phyloP scores from a whole-genome alignment of 345 rosid species.

The Camelina laxa region DNA sequence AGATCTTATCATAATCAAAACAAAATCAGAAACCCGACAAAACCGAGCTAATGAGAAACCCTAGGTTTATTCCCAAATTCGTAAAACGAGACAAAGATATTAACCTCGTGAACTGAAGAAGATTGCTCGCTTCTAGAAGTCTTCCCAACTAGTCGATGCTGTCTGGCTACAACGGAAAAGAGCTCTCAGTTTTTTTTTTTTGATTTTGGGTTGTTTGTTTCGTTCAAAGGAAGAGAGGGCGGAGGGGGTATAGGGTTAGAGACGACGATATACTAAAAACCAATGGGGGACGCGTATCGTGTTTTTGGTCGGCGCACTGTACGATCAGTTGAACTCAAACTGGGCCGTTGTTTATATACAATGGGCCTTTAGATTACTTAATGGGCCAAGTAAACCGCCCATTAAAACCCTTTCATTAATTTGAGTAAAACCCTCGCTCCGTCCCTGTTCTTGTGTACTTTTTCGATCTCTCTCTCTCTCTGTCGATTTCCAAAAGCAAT shows the following conservation, averaged over 20 bases:
- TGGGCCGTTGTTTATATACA: slow-evolving; percentile 12
- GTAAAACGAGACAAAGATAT: slow-evolving; percentile 2
- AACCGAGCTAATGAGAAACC: slow-evolving; percentile 20
- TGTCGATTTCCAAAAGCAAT: slow-evolving; percentile 27
- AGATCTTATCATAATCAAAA: slow-evolving; percentile 10
- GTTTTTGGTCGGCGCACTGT: slow-evolving; percentile 19
- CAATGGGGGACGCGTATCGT: slow-evolving; percentile 19
- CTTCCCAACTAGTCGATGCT: slow-evolving; percentile 7
- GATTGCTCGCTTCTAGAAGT: slow-evolving; percentile 5
- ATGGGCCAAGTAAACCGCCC: not conserved
- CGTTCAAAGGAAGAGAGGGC: not conserved
- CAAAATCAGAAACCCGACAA: not conserved
- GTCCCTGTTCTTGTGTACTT: not conserved
- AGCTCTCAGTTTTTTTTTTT: slow-evolving; percentile 30
- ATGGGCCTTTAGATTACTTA: slow-evolving; percentile 3
- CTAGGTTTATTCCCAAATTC: slow-evolving; percentile 28
- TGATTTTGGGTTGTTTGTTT: slow-evolving; percentile 13
- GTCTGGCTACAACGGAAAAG: slow-evolving; percentile 28
- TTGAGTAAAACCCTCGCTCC: slow-evolving; percentile 4
- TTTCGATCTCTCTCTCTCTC: not conserved
- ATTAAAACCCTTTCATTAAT: not conserved
- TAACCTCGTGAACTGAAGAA: slow-evolving; percentile 36
- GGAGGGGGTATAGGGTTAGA: slow-evolving; percentile 37
- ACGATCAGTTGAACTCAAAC: not conserved
- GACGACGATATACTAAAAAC: slow-evolving; percentile 31